Evolutionary conservation across 805 yeast genomes (phyloP), one percentile per base, ranked within the genome.

Genomic region (Nakazawaea ernobii): DNA sequence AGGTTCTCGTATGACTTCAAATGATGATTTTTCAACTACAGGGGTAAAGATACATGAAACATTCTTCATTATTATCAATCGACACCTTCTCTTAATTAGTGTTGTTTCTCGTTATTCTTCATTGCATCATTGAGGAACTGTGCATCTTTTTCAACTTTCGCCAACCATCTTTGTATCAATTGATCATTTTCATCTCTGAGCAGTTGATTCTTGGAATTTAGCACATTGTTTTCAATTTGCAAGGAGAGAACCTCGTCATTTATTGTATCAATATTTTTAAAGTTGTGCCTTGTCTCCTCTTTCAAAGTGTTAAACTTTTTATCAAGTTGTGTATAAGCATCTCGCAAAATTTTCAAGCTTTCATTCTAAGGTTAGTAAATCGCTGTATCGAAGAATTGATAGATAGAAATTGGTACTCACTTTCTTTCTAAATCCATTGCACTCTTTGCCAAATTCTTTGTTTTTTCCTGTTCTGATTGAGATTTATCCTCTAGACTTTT

Each of bases 191-290:
- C 77, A 13, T 43, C 48, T 42, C 54, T 59, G 35, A 74, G 54
- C n/a, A 59, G 53, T 6, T 49, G 52, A 20, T 70, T 54, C 46
- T 59, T 56, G 2, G 61, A 64, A 14, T 55, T 62, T 45, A 76
- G 55, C 27, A 77, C 68, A 48, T 75, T 75, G 46, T 67, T 70
- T 55, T 77, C 81, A 38, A 78, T 74, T 55, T 75, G 77, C 32
- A 67, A 56, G 15, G 76, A 68, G 45, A 79, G 59, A 6, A 73
- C 56, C 52, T 75, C 78, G 52, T 78, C 83, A 50, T 76, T 77
- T 30, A 74, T 63, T 7, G 73, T 55, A 45, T 75, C 80, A 30
- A 77, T 65, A 28, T 73, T 68, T 49, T 70, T 69, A 50, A 70
- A 69, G 56, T 72, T 77, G 48, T 60, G 41, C n/a, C 47, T 52